These are phyloP conservation scores for Ogataea ganodermae DNA, from an alignment of 805 yeast species.

Conservation along the genomic window DNA sequence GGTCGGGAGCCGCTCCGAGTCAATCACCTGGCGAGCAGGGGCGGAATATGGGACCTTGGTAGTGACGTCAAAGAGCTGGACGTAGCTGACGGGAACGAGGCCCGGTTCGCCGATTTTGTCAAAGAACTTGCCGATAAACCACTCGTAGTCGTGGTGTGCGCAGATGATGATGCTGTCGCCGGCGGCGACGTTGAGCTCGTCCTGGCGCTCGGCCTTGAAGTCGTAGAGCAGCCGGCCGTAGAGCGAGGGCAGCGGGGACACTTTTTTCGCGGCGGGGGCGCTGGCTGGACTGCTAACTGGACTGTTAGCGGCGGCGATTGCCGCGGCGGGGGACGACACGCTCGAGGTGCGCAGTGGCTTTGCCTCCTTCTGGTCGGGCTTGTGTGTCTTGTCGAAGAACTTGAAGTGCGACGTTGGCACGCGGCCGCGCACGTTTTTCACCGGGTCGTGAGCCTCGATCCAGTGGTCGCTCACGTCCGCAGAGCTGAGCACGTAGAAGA, in stretches of 20 bases:
- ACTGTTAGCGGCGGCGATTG: neutral
- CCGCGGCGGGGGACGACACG: neutral
- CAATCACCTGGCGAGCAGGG: conserved; percentile 50
- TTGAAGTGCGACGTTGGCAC: conserved; percentile 88
- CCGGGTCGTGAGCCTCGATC: conserved; percentile 89
- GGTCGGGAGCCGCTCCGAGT: conserved; percentile 74
- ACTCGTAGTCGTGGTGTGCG: conserved; percentile 94
- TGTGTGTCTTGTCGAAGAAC: conserved; percentile 60
- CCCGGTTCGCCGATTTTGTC: conserved; percentile 97
- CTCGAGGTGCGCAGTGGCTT: conserved; percentile 16
- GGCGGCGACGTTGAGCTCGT: conserved; percentile 79
- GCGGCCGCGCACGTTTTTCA: conserved; percentile 73
- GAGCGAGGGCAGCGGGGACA: conserved; percentile 39
- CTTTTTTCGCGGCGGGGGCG: conserved; percentile 33
- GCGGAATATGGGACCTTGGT: conserved; percentile 60
- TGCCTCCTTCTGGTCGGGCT: conserved; percentile 28
- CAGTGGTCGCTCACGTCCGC: conserved; percentile 52
- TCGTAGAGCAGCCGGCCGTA: conserved; percentile 88
- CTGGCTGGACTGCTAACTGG: too few relatives aligned
- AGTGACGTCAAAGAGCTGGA: conserved; percentile 78
- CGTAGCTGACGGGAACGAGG: conserved; percentile 87
- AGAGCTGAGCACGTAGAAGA: conserved; percentile 75
- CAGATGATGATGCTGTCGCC: conserved; percentile 92
- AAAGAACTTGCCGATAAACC: conserved; percentile 97
- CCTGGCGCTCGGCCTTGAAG: conserved; percentile 78